Conservation (phyloP, 768 basidiomycete genomes). For the Psilocybe tampanensis region DNA sequence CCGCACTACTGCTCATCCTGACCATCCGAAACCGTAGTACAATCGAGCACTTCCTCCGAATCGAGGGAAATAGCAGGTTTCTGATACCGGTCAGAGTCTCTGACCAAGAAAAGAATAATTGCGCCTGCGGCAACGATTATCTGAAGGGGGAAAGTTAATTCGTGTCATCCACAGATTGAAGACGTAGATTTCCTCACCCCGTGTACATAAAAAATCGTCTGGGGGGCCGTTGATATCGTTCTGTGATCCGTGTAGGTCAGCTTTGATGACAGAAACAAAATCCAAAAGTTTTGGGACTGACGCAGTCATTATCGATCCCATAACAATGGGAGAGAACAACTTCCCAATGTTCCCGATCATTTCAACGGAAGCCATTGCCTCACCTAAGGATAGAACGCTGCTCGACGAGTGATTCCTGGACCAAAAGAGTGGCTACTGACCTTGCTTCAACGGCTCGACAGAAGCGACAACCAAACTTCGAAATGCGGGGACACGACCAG, state of each 20-base stretch:
- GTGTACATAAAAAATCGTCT: slow-evolving; percentile 11
- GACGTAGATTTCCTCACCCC: slow-evolving; percentile 5
- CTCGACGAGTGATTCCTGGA: background rate
- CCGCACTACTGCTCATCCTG: too few species aligned
- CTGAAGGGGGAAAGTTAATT: too few species aligned
- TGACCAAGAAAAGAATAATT: slow-evolving; percentile 6
- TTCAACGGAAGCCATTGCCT: slow-evolving; percentile 12
- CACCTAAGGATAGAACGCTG: background rate
- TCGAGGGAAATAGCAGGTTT: slow-evolving; percentile 3
- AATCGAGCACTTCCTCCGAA: too few species aligned
- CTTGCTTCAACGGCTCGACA: slow-evolving; percentile 16
- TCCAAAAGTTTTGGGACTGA: background rate
- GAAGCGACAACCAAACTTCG: slow-evolving; percentile 15
- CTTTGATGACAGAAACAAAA: background rate
- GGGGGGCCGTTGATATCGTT: slow-evolving; percentile 8
- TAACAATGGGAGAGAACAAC: slow-evolving; percentile 11
- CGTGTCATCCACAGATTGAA: too few species aligned
- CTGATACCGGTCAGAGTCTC: slow-evolving; percentile 12
- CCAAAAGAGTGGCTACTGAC: background rate
- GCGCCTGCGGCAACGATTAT: slow-evolving; percentile 9
- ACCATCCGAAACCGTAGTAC: too few species aligned
- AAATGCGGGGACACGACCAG: slow-evolving; percentile 9
- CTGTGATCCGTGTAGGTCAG: background rate
- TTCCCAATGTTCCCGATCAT: slow-evolving; percentile 7
- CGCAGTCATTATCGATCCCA: slow-evolving; percentile 11